phyloP scores from a whole-genome alignment of 2,329 filamentous ascomycete genomes.

The Pseudogymnoascus sp. region DNA sequence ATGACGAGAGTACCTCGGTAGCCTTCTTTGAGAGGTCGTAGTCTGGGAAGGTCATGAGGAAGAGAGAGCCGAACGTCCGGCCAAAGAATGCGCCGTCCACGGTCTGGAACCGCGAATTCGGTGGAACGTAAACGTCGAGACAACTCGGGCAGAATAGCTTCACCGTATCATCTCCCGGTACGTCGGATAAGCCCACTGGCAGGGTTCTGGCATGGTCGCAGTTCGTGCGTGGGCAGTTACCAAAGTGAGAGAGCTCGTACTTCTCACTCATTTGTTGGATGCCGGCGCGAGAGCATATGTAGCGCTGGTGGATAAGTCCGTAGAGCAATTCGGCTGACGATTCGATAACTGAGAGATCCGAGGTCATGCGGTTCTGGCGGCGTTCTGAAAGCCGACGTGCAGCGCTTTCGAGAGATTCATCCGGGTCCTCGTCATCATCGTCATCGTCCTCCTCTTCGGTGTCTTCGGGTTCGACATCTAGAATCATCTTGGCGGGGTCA shows the following conservation, averaged over 20 bases:
- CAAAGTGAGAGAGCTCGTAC: constrained; percentile 95
- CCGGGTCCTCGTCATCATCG: constrained; percentile 60
- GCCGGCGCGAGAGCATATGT: constrained; percentile 90
- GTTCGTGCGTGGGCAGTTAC: constrained; percentile 86
- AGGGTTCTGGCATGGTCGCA: constrained; percentile 86
- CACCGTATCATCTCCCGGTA: constrained; percentile 92
- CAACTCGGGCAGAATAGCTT: constrained; percentile 98
- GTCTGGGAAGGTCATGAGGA: constrained; percentile 97
- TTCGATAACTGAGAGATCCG: constrained; percentile 91
- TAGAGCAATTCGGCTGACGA: constrained; percentile 97
- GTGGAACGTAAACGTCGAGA: constrained; percentile 92
- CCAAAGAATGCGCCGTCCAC: constrained; percentile 98
- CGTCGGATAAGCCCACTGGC: constrained; percentile 88
- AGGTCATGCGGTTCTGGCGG: constrained; percentile 76
- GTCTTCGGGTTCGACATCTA: constrained; percentile 95
- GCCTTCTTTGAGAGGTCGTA: constrained; percentile 76
- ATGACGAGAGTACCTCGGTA: constrained; percentile 44
- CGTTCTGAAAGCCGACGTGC: constrained; percentile 51
- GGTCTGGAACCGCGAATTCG: constrained; percentile 93
- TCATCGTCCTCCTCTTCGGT: constrained; percentile 67
- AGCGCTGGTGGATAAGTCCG: constrained; percentile 94
- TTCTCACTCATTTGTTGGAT: constrained; percentile 99
- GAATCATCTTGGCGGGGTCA: constrained; percentile 63
- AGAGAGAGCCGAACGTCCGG: constrained; percentile 91
- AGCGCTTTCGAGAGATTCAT: constrained; percentile 52